Evolutionary conservation across 192 early-diverging fungal species (phyloP).

Genomic region (Lobosporangium transversale): DNA sequence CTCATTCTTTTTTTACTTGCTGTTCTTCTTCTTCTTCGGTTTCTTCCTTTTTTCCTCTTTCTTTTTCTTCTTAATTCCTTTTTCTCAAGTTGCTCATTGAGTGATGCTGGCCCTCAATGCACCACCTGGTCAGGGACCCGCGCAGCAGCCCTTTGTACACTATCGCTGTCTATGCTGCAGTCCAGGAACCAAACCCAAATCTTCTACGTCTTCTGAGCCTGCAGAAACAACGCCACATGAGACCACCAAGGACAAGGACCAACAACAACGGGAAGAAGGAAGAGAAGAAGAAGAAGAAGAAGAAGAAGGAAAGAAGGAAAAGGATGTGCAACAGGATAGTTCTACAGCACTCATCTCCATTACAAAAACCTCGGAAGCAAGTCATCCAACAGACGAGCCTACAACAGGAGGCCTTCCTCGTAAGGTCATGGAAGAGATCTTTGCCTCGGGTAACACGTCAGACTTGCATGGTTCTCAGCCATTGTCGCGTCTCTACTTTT

Average conservation of each 20-base stretch:
- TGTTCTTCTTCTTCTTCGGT: not conserved
- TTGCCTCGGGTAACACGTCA: constrained; percentile 42
- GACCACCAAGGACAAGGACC: not conserved
- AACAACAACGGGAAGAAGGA: not conserved
- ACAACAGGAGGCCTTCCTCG: too few species aligned
- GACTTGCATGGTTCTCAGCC: constrained; percentile 50
- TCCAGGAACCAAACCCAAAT: constrained; percentile 16
- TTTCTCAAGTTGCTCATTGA: not conserved
- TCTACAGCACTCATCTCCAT: constrained; percentile 2
- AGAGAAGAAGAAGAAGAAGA: too few species aligned
- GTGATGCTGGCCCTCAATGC: constrained; percentile 46
- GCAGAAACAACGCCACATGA: too few species aligned
- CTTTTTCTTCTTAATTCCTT: not conserved
- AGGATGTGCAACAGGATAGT: too few species aligned
- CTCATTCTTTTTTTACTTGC: not conserved
- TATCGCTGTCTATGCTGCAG: constrained; percentile 49
- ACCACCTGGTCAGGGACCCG: constrained; percentile 31
- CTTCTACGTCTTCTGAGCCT: not conserved
- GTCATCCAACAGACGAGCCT: not conserved
- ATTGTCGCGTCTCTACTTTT: constrained; percentile 84
- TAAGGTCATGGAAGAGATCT: constrained; percentile 13
- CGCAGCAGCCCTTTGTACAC: constrained; percentile 39
- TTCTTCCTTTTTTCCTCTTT: not conserved
- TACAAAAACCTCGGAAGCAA: not conserved
- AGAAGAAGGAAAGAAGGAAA: too few species aligned